Evolutionary conservation across 768 basidiomycete species (phyloP).

Genomic region (Collybia sordida): DNA sequence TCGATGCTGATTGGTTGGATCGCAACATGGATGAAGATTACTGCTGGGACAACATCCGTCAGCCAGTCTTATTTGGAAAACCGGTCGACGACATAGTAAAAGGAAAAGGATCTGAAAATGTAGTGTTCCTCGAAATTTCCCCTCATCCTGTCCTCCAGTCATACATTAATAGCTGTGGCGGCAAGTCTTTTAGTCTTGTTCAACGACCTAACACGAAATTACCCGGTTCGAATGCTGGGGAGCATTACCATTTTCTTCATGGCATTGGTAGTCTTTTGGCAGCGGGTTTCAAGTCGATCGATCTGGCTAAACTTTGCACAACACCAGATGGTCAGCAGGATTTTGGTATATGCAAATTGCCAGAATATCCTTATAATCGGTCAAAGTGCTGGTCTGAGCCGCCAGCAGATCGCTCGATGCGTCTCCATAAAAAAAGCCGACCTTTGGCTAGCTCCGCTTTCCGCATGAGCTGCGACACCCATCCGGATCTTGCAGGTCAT

Average conservation of each 20-base stretch:
- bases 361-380: conserved; percentile 1
- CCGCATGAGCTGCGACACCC: conserved; percentile 5
- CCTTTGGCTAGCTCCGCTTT: conserved; percentile 4
- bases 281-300: neutral
- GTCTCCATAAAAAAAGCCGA: conserved; percentile 3
- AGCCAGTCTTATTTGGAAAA: neutral
- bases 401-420: conserved; percentile 3
- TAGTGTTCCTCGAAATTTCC: conserved; percentile 6
- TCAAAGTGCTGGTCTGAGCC: conserved; percentile 6
- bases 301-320: neutral
- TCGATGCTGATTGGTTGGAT: neutral
- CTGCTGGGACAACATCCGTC: conserved; percentile 2
- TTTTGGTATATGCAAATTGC: neutral
- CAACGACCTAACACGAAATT: conserved; percentile 1
- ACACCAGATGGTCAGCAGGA: neutral
- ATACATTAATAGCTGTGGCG: conserved; percentile 6
- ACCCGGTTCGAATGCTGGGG: neutral
- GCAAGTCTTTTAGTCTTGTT: neutral
- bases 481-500: conserved; percentile 8
- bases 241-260: neutral
- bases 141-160: conserved; percentile 6
- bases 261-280: neutral
- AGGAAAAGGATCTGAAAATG: neutral
- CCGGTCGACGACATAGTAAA: neutral
- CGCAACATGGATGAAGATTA: neutral